Percentiles rank a stretch among this genome's conserved stretches.
phyloP scores from a whole-genome alignment of 1,139 yeast genomes.

The Spathaspora sp. region DNA sequence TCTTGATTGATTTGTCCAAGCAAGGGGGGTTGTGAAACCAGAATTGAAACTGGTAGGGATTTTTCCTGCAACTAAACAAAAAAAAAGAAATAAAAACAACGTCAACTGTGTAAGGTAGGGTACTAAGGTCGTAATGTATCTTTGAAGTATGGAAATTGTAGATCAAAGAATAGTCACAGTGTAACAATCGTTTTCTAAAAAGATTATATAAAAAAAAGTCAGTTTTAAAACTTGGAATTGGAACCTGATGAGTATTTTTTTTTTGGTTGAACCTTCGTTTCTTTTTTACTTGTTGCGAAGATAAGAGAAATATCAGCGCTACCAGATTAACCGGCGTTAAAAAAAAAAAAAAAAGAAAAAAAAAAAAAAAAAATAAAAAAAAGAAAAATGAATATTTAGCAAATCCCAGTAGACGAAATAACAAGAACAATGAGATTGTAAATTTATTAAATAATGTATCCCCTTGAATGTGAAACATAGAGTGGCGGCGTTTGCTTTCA shows the following conservation, averaged over 20 bases:
- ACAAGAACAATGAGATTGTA: neutral
- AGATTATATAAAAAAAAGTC: neutral
- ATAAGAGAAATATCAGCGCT: neutral
- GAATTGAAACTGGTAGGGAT: too few species aligned
- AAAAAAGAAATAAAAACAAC: too few species aligned
- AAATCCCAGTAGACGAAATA: neutral
- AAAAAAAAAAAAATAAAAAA: too few species aligned
- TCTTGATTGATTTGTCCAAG: too few species aligned
- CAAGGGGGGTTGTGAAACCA: too few species aligned
- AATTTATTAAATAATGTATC: too few species aligned
- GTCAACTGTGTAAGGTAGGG: too few species aligned
- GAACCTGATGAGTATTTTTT: neutral
- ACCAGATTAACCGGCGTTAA: neutral
- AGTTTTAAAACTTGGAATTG: neutral
- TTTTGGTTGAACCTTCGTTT: neutral
- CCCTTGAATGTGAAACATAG: neutral
- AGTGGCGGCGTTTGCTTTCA: too few species aligned
- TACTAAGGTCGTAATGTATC: neutral
- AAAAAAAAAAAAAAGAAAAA: too few species aligned
- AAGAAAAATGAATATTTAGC: neutral
- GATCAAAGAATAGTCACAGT: neutral
- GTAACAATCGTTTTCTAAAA: neutral
- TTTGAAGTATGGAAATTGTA: neutral
- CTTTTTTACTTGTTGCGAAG: neutral
- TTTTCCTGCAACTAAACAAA: too few species aligned